Percentiles rank a stretch among this genome's conserved stretches.
Evolutionary conservation across 2,329 filamentous ascomycete genomes (phyloP).

Genomic region (Mycosphaerelloides madeirae): DNA sequence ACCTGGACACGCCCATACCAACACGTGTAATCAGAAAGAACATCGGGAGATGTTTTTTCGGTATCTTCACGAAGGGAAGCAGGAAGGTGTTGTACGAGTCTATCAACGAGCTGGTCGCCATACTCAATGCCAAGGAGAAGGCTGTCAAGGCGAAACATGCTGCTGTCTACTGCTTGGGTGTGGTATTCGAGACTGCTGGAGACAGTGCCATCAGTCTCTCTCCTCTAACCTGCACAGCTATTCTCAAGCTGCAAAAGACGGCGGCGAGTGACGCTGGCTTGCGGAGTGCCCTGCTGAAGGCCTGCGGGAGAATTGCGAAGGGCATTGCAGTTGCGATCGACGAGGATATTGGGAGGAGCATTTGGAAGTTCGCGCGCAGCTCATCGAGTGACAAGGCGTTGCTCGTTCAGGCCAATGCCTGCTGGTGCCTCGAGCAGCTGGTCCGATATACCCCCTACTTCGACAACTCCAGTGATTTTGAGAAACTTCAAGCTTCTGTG

Average conservation of each 20-base stretch:
- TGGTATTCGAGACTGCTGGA: constrained; percentile 85
- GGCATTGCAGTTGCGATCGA: constrained; percentile 76
- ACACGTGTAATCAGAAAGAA: constrained; percentile 88
- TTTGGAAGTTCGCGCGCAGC: constrained; percentile 86
- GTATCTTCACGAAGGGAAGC: constrained; percentile 79
- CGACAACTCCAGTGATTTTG: constrained; percentile 83
- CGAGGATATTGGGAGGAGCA: constrained; percentile 76
- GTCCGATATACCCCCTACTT: constrained; percentile 73
- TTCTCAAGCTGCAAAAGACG: constrained; percentile 75
- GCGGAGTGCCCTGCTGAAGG: constrained; percentile 69
- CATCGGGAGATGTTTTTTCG: constrained; percentile 75
- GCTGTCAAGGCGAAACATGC: constrained; percentile 80
- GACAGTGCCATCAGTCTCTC: constrained; percentile 87
- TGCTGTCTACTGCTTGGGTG: constrained; percentile 78
- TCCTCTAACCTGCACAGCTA: constrained; percentile 63
- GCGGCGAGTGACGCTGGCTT: constrained; percentile 76
- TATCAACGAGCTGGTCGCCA: constrained; percentile 76
- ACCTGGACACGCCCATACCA: constrained; percentile 71
- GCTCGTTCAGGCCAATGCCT: constrained; percentile 73
- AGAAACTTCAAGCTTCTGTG: constrained; percentile 73
- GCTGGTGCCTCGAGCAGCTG: constrained; percentile 71
- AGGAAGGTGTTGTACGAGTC: constrained; percentile 90
- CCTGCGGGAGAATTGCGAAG: constrained; percentile 68
- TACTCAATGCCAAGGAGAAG: constrained; percentile 74
- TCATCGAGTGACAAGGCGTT: constrained; percentile 77